Percentiles rank a stretch among this genome's conserved stretches.
phyloP scores from a whole-genome alignment of 495 filamentous ascomycete genomes.

The Podospora anserina region DNA sequence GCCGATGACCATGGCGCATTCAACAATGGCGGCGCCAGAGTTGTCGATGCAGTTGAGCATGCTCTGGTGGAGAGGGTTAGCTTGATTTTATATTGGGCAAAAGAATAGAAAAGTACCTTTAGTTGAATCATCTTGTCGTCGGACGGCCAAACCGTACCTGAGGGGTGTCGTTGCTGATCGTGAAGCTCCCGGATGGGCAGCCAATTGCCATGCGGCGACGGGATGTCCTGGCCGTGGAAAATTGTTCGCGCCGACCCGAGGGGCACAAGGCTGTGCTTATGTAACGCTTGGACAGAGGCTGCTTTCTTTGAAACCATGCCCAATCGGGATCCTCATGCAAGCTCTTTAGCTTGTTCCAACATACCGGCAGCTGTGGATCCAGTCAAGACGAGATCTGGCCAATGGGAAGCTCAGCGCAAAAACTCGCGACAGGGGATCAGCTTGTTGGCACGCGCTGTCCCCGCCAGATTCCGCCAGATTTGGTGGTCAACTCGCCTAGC shows the following conservation, averaged over 20 bases:
- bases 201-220: slow-evolving; percentile 11
- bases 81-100: background rate
- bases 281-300: slow-evolving; percentile 13
- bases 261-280: slow-evolving; percentile 17
- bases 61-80: slow-evolving; percentile 54
- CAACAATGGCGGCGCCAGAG: slow-evolving; percentile 95
- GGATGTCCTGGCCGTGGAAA: slow-evolving; percentile 17
- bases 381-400: background rate
- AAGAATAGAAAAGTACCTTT: slow-evolving; percentile 62
- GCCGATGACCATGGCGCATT: slow-evolving; percentile 87
- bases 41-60: slow-evolving; percentile 99
- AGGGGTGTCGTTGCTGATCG: slow-evolving; percentile 7
- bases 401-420: slow-evolving; percentile 1
- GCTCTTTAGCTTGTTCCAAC: slow-evolving; percentile 20
- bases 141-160: slow-evolving; percentile 21
- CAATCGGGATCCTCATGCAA: slow-evolving; percentile 25
- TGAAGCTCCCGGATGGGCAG: slow-evolving; percentile 3
- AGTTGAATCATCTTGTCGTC: slow-evolving; percentile 87
- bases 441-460: slow-evolving; percentile 7
- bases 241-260: slow-evolving; percentile 22
- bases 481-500: slow-evolving; percentile 25
- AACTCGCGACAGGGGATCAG: background rate
- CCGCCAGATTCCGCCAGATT: slow-evolving; percentile 17
- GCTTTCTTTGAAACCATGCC: background rate
- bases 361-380: slow-evolving; percentile 21